phyloP scores from a whole-genome alignment of 2,329 filamentous ascomycete genomes.

The Pseudogymnoascus sp. region DNA sequence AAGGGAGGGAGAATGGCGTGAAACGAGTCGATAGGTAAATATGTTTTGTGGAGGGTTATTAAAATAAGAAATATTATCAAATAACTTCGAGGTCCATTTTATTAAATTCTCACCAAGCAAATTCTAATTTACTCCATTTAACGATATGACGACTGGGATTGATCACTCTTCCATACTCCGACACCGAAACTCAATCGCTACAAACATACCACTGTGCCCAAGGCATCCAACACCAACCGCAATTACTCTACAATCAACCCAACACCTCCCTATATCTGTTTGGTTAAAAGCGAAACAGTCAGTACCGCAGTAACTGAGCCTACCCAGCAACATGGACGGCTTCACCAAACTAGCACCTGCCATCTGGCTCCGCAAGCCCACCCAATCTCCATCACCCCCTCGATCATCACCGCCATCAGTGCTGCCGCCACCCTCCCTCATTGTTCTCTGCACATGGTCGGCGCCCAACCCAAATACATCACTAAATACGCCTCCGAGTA shows the following conservation, averaged over 20 bases:
- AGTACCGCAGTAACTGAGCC: too few species aligned
- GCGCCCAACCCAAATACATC: conserved; percentile 46
- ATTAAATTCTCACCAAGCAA: too few species aligned
- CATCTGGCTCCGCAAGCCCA: background rate
- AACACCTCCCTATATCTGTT: too few species aligned
- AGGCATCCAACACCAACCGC: too few species aligned
- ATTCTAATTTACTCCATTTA: too few species aligned
- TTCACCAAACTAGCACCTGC: background rate
- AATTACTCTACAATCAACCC: too few species aligned
- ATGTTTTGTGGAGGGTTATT: background rate
- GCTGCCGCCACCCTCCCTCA: conserved; percentile 9
- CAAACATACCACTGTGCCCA: too few species aligned
- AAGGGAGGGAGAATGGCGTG: background rate
- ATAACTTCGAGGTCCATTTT: background rate
- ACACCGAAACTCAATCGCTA: too few species aligned
- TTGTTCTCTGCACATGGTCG: conserved; percentile 51
- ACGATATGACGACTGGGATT: too few species aligned
- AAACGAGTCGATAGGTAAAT: background rate
- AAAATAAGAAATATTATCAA: background rate
- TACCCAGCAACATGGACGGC: background rate
- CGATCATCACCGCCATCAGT: background rate
- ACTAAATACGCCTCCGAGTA: conserved; percentile 49
- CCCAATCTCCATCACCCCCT: background rate
- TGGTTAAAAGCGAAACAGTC: too few species aligned
- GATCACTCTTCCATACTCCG: too few species aligned